Evolutionary conservation across 1,139 yeast species (phyloP).

Genomic region (Blastobotrys proliferans): DNA sequence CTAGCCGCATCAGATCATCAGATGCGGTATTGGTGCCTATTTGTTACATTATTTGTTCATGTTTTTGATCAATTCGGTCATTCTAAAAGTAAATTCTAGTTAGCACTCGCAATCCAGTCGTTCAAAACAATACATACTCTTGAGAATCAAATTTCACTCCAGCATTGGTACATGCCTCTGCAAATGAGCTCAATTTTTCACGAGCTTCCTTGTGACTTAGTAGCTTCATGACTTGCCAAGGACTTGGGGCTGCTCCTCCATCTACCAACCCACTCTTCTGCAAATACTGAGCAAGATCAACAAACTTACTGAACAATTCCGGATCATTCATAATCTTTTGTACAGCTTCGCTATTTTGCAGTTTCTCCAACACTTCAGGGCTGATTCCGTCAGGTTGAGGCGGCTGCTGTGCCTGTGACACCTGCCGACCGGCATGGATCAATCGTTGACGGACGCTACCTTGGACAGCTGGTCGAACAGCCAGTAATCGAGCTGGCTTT

Average conservation of each 20-base stretch:
- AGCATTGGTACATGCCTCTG: slow-evolving; percentile 9
- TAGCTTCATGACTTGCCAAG: slow-evolving; percentile 15
- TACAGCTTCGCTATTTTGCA: slow-evolving; percentile 8
- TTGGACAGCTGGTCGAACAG: neutral
- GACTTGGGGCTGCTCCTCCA: slow-evolving; percentile 13
- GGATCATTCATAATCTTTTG: slow-evolving; percentile 10
- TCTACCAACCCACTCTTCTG: slow-evolving; percentile 9
- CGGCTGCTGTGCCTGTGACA: too few relatives aligned
- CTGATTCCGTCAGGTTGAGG: neutral
- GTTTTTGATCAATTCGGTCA: slow-evolving; percentile 12
- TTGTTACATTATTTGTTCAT: slow-evolving; percentile 5
- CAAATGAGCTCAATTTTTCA: slow-evolving; percentile 13
- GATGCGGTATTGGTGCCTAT: too few relatives aligned
- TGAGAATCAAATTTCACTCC: slow-evolving; percentile 15
- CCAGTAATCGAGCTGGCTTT: too few relatives aligned
- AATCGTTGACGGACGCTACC: neutral
- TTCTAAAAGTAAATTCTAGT: neutral
- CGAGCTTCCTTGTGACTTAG: slow-evolving; percentile 16
- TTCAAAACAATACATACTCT: slow-evolving; percentile 7
- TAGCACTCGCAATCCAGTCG: too few relatives aligned
- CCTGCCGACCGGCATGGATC: too few relatives aligned
- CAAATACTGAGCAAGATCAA: slow-evolving; percentile 12
- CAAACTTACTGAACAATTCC: slow-evolving; percentile 11
- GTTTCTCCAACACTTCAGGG: slow-evolving; percentile 6
- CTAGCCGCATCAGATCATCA: too few relatives aligned